Conservation (phyloP, 2,329 filamentous ascomycete species). For the Drechslera avenae region DNA sequence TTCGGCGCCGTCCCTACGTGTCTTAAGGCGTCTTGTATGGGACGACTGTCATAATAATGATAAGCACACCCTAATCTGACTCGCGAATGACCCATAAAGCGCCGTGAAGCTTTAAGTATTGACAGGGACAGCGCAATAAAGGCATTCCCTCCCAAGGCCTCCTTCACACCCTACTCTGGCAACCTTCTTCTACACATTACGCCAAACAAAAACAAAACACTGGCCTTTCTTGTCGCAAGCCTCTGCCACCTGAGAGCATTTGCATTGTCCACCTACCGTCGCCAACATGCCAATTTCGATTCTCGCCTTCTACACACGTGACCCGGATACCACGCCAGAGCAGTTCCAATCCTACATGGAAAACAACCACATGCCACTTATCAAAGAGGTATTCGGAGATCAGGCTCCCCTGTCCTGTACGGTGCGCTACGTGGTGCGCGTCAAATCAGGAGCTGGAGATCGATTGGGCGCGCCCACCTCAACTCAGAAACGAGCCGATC, state of each 20-base stretch:
- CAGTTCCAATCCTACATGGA: constrained; percentile 27
- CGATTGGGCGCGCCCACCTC: constrained; percentile 23
- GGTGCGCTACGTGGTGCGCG: constrained; percentile 21
- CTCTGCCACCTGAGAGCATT: too few species aligned
- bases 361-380: constrained; percentile 19
- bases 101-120: constrained; percentile 2
- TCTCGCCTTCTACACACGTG: constrained; percentile 25
- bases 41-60: constrained; percentile 1
- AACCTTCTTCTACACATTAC: neutral
- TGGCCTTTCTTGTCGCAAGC: too few species aligned
- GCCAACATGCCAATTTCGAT: constrained; percentile 20
- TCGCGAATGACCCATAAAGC: constrained; percentile 4
- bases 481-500: constrained; percentile 13
- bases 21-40: constrained; percentile 2
- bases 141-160: neutral
- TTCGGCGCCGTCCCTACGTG: constrained; percentile 7
- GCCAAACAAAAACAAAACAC: too few species aligned
- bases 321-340: constrained; percentile 21
- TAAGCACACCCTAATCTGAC: constrained; percentile 9
- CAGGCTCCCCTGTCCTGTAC: constrained; percentile 13
- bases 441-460: constrained; percentile 24
- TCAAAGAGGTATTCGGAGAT: constrained; percentile 23
- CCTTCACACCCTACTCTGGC: neutral
- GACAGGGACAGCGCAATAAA: neutral
- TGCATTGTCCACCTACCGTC: neutral